Base-by-base conservation (phyloP, 2,329 filamentous ascomycete species). In the Tolypocladium amazonense region DNA sequence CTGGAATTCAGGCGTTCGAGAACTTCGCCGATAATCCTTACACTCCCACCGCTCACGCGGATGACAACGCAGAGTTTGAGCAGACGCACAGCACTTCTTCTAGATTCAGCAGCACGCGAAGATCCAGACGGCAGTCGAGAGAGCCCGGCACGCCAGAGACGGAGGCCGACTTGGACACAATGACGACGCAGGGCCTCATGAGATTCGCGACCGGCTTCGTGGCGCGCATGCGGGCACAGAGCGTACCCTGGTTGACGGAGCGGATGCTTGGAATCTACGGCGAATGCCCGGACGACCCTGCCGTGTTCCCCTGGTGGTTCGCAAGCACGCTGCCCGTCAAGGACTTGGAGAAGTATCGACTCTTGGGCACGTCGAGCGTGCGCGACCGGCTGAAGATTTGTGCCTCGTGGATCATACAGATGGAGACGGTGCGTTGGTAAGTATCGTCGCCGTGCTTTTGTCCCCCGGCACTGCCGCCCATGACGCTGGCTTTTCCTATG, bases 271-370 rank as follows among this genome's bases (percentile, higher is more conserved):
- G 84, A 38, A 85, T 89, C 7, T 94, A 93, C 64, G 92, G 92
- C 15, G 84, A 88, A 60, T 88, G 87, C 25, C 92, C 91, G 0
- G 78, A 83, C 20, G 90, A 96, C 67, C 86, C 90, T 0, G 86
- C 86, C 3, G 72, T 84, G 1, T 94, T 96, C 65, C 89, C 92
- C 0, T 96, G 92, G 81, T 97, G 92, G 92, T 88, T 96, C 65
- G 92, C 89, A 12, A 90, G 85, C 68, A 86, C 94, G 25, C 73
- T 96, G 15, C 91, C 91, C 0, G 85, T 94, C 43, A 81, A 83
- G 18, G 89, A 94, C 33, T 77, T 85, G 35, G 88, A 94, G 67
- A 95, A 93, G 70, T 95, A 96, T 65, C 79, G 82, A 15, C 75
- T 97, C 25, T 75, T 97, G 18, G 79, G 79, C 15, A 88, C 88